A percentile compares a stretch with the other conserved stretches of the same genome.
These are phyloP conservation scores for Fusarium nanum DNA, from an alignment of 2,329 filamentous ascomycete species.

Conservation along the genomic window DNA sequence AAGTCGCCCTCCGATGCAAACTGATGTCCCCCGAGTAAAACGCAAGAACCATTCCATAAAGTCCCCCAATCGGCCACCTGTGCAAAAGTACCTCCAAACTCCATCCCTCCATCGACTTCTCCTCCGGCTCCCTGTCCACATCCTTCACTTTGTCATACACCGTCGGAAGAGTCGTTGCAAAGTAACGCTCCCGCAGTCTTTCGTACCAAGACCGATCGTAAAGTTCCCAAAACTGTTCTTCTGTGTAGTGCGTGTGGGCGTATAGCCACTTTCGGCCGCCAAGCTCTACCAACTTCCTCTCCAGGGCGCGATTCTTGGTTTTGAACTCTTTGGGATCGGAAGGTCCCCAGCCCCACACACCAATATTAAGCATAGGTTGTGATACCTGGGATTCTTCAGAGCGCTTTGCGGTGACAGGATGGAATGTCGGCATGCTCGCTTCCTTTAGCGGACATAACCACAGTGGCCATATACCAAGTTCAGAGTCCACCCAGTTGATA, in stretches of 20 bases:
- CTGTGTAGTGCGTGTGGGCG: constrained; percentile 80
- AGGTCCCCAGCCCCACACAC: constrained; percentile 80
- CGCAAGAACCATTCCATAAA: constrained; percentile 41
- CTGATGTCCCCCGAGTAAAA: constrained; percentile 34
- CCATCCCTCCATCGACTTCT: background rate
- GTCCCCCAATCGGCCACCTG: constrained; percentile 37
- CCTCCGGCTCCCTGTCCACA: constrained; percentile 52
- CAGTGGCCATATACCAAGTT: constrained; percentile 46
- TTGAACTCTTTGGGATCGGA: constrained; percentile 64
- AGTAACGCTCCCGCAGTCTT: constrained; percentile 67
- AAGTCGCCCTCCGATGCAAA: constrained; percentile 22
- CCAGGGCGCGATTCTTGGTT: constrained; percentile 72
- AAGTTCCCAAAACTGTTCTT: constrained; percentile 71
- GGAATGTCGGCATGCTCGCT: constrained; percentile 40
- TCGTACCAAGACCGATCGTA: constrained; percentile 71
- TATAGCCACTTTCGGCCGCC: constrained; percentile 86
- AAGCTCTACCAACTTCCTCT: constrained; percentile 70
- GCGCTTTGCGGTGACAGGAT: constrained; percentile 6
- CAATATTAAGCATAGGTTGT: constrained; percentile 65
- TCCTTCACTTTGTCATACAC: constrained; percentile 75
- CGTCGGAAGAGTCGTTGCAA: constrained; percentile 66
- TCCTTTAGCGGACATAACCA: constrained; percentile 46
- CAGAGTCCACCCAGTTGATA: constrained; percentile 45
- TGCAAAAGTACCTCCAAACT: background rate
- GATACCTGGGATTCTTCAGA: background rate